A percentile compares a stretch with the other conserved stretches of the same genome.
These are phyloP conservation scores for Beauveria sp. DNA, from an alignment of 2,329 filamentous ascomycete genomes.

Conservation along the genomic window DNA sequence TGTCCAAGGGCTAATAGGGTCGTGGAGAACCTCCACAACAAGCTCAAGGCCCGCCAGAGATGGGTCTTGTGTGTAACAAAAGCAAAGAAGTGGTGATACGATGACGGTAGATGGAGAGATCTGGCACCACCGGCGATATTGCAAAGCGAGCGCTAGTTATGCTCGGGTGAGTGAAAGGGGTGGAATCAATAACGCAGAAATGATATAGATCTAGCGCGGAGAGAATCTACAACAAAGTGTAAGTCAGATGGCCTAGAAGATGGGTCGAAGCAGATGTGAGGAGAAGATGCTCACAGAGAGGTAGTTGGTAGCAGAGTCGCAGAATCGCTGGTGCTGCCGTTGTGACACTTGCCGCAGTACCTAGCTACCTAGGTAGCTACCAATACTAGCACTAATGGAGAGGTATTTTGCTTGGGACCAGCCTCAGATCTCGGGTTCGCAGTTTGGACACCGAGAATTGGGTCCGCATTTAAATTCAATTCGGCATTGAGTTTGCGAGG, in stretches of 20 bases:
- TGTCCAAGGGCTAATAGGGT: background rate
- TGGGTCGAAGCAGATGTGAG: background rate
- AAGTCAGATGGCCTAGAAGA: background rate
- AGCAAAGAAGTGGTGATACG: background rate
- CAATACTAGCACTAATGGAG: background rate
- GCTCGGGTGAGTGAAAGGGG: background rate
- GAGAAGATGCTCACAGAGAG: background rate
- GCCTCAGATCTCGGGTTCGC: slow-evolving; percentile 6
- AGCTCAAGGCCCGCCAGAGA: slow-evolving; percentile 2
- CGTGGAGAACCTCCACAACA: slow-evolving; percentile 7
- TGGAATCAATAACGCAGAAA: background rate
- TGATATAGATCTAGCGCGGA: background rate
- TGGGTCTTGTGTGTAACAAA: background rate
- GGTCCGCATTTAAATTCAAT: slow-evolving; percentile 4
- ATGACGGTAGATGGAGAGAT: background rate
- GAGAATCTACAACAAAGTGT: background rate
- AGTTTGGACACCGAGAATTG: slow-evolving; percentile 6
- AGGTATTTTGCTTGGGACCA: background rate
- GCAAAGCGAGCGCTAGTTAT: background rate
- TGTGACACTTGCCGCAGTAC: background rate
- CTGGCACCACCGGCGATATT: background rate
- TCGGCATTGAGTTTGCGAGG: slow-evolving; percentile 5
- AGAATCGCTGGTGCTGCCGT: background rate
- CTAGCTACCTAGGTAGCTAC: background rate
- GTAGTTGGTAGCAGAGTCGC: background rate